Percentiles rank a stretch among this genome's conserved stretches.
phyloP scores from a whole-genome alignment of 2,329 filamentous ascomycete species.

The Fusarium pseudoanthophilum region DNA sequence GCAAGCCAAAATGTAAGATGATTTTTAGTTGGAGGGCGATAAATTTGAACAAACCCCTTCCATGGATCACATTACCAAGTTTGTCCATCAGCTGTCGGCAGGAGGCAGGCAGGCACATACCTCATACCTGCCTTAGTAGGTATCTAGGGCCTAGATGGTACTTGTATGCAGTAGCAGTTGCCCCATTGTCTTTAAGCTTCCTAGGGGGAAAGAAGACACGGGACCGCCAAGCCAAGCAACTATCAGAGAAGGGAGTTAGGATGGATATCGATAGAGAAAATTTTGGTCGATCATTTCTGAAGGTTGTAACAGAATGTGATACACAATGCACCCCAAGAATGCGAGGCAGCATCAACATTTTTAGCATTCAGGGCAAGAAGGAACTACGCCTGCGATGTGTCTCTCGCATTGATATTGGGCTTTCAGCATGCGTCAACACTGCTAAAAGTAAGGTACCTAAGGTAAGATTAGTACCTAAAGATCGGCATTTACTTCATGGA shows the following conservation, averaged over 20 bases:
- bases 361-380: background rate
- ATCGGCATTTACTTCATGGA: constrained; percentile 4
- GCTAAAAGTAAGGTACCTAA: too few species aligned
- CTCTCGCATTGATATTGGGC: background rate
- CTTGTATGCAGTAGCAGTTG: constrained; percentile 3
- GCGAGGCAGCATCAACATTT: background rate
- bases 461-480: background rate
- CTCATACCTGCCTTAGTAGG: background rate
- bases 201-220: constrained; percentile 9
- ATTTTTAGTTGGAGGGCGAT: background rate
- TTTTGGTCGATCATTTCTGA: constrained; percentile 23
- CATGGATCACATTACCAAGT: background rate
- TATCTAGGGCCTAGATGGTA: background rate
- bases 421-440: constrained; percentile 10
- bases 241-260: constrained; percentile 15
- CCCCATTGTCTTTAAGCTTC: constrained; percentile 14
- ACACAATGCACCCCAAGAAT: constrained; percentile 4
- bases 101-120: background rate
- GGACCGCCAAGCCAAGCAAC: constrained; percentile 27
- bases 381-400: background rate
- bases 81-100: background rate
- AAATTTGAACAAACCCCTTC: background rate
- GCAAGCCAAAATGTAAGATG: constrained; percentile 8
- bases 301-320: constrained; percentile 6
- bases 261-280: constrained; percentile 2